A percentile compares a stretch with the other conserved stretches of the same genome.
Evolutionary conservation across 257 asterid genomes (phyloP).

Genomic region (Solanum clarkiae): DNA sequence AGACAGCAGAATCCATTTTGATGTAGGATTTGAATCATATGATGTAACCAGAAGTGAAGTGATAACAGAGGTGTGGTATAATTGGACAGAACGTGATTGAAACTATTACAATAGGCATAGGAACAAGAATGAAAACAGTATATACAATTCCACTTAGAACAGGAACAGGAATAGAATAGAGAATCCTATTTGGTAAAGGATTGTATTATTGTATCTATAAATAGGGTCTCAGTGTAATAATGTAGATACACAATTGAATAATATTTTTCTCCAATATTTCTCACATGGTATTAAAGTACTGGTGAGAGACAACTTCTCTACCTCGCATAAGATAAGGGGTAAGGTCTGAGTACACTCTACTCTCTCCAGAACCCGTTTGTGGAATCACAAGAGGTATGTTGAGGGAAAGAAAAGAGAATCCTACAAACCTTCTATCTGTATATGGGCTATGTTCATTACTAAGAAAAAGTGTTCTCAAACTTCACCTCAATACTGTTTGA

Average conservation of each 20-base stretch:
- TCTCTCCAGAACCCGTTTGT: neutral
- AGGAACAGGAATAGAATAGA: neutral
- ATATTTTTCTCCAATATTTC: neutral
- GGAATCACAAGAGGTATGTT: neutral
- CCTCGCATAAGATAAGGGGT: neutral
- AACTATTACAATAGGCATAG: neutral
- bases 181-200: neutral
- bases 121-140: neutral
- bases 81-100: neutral
- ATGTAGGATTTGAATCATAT: neutral
- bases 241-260: neutral
- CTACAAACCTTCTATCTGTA: neutral
- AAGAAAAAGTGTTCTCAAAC: neutral
- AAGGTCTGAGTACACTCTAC: neutral
- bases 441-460: neutral
- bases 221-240: neutral
- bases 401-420: neutral
- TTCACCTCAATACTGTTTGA: neutral
- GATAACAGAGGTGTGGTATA: neutral
- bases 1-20: neutral
- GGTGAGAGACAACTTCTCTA: neutral
- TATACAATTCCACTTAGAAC: neutral
- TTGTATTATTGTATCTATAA: neutral
- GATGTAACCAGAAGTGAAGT: neutral
- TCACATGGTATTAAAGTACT: neutral